Conservation (phyloP, 1,284 basidiomycete genomes). For the Trichosporon sp. region DNA sequence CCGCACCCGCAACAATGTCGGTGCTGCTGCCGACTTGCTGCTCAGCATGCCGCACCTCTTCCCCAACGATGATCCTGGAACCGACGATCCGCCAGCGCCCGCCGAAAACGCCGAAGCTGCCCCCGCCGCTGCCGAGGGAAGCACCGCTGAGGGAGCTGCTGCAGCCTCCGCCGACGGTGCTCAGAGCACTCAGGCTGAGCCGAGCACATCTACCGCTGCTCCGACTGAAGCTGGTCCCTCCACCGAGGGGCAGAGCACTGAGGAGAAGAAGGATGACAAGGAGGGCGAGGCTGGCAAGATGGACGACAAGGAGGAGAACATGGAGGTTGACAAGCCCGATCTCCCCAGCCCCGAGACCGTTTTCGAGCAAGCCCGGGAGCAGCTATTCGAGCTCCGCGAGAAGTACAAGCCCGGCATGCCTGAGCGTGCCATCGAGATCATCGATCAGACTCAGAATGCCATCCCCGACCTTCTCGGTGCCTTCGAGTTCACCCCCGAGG, state of each 20-base stretch:
- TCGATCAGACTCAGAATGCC: constrained; percentile 79
- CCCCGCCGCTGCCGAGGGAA: constrained; percentile 2
- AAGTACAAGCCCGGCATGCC: constrained; percentile 62
- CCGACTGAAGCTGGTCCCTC: not conserved
- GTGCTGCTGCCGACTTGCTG: constrained; percentile 81
- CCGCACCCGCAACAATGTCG: constrained; percentile 82
- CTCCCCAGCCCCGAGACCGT: constrained; percentile 11
- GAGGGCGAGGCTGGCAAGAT: constrained; percentile 18
- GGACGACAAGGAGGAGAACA: constrained; percentile 16
- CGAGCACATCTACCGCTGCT: not conserved
- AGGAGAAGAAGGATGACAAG: constrained; percentile 20
- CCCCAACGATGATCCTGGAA: constrained; percentile 36
- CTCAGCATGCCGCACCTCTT: constrained; percentile 75
- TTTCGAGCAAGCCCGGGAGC: constrained; percentile 29
- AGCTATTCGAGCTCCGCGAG: constrained; percentile 63
- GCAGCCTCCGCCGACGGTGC: constrained; percentile 3
- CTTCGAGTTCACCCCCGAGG: constrained; percentile 54
- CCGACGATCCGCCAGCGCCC: constrained; percentile 12
- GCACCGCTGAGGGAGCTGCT: constrained; percentile 15
- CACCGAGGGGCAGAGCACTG: not conserved
- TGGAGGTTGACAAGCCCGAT: constrained; percentile 18
- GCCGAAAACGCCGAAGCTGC: constrained; percentile 10
- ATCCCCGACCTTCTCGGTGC: constrained; percentile 83
- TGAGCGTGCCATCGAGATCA: constrained; percentile 64
- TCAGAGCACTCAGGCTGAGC: not conserved